These are phyloP conservation scores for Ustilago crameri DNA, from an alignment of 1,284 basidiomycete genomes.

Conservation along the genomic window DNA sequence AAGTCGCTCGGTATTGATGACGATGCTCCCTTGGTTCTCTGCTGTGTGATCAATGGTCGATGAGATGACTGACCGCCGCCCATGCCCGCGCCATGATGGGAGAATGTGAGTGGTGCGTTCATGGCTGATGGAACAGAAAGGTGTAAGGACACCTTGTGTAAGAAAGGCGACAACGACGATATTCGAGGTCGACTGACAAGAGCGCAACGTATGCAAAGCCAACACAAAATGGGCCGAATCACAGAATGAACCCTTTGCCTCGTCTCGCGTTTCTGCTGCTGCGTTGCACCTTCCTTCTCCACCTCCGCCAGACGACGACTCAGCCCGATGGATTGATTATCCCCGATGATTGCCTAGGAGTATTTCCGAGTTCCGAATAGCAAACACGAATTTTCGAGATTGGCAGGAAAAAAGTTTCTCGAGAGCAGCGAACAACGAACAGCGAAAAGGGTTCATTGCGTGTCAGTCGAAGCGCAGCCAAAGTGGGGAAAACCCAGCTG, in stretches of 20 bases:
- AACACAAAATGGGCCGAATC: too few species aligned
- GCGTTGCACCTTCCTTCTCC: background rate
- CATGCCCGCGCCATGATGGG: constrained; percentile 14
- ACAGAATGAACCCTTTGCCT: constrained; percentile 10
- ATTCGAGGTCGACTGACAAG: background rate
- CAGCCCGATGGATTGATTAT: constrained; percentile 16
- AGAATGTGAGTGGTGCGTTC: constrained; percentile 34
- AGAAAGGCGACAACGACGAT: too few species aligned
- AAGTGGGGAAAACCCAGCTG: constrained; percentile 1
- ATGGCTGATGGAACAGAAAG: background rate
- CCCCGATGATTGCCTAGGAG: constrained; percentile 1
- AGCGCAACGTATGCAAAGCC: background rate
- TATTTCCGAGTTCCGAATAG: constrained; percentile 17
- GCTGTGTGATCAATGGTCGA: constrained; percentile 36
- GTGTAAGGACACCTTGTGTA: background rate
- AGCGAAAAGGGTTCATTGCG: constrained; percentile 14
- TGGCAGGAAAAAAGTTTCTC: constrained; percentile 1
- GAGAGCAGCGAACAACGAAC: background rate
- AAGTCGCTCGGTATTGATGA: constrained; percentile 74
- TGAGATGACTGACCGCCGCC: constrained; percentile 18
- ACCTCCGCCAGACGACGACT: background rate
- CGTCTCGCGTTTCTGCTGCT: too few species aligned
- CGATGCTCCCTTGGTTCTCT: constrained; percentile 22
- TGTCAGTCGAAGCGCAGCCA: constrained; percentile 4
- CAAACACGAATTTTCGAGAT: background rate